Percentiles rank a stretch among this genome's conserved stretches.
These are phyloP conservation scores for Trichoderma koningii DNA, from an alignment of 2,329 filamentous ascomycete genomes.

Conservation along the genomic window DNA sequence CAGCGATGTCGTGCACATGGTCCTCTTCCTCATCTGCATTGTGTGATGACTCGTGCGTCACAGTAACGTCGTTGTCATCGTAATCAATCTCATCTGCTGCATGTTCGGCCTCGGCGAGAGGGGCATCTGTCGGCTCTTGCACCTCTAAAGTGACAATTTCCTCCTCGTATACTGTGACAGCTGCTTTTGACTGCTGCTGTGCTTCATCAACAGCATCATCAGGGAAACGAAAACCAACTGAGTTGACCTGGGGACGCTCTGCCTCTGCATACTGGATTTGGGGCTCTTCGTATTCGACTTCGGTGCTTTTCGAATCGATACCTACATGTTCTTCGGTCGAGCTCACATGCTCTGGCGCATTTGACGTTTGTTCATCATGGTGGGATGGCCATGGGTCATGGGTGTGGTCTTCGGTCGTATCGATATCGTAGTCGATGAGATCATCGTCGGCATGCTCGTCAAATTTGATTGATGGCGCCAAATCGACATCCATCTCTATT, in stretches of 20 bases:
- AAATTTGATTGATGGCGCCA: conserved; percentile 33
- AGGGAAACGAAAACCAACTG: conserved; percentile 24
- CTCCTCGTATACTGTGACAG: background rate
- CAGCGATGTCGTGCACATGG: background rate
- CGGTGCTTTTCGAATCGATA: background rate
- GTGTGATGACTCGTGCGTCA: background rate
- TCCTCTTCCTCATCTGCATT: background rate
- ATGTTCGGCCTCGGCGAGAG: background rate
- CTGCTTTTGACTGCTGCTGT: background rate
- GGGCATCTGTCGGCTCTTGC: conserved; percentile 5
- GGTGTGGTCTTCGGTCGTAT: conserved; percentile 31
- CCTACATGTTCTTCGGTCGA: conserved; percentile 8
- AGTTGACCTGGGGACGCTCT: background rate
- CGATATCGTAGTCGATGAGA: conserved; percentile 44
- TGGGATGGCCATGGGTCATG: conserved; percentile 17
- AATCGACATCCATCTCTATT: conserved; percentile 40
- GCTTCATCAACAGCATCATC: conserved; percentile 11
- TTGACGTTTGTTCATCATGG: conserved; percentile 12
- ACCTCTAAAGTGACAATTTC: conserved; percentile 6
- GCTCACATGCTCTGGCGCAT: background rate
- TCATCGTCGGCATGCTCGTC: conserved; percentile 39
- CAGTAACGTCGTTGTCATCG: conserved; percentile 18
- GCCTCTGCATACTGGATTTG: background rate
- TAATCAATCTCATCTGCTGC: conserved; percentile 21
- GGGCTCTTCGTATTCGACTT: background rate